Percentiles rank a stretch among this genome's conserved stretches.
Evolutionary conservation across 2,329 filamentous ascomycete species (phyloP).

Genomic region (Pseudogymnoascus sp.): DNA sequence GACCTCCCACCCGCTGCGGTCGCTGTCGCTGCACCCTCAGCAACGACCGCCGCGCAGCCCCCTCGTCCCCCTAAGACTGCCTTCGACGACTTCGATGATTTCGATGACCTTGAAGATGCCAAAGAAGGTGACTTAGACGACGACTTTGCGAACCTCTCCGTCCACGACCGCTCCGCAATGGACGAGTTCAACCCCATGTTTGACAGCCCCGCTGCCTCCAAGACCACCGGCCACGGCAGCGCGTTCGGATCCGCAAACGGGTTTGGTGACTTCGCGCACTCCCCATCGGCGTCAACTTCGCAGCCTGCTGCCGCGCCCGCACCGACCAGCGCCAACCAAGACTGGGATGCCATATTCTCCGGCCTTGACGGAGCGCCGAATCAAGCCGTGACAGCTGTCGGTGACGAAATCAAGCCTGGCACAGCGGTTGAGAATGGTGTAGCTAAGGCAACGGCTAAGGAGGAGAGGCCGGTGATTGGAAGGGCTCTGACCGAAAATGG

Average conservation of each 20-base stretch:
- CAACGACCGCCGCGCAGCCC: conserved; percentile 27
- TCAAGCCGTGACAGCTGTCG: conserved; percentile 23
- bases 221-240: conserved; percentile 25
- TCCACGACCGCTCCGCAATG: conserved; percentile 52
- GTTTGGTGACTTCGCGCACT: conserved; percentile 44
- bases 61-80: conserved; percentile 41
- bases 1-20: conserved; percentile 37
- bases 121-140: conserved; percentile 75
- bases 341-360: conserved; percentile 94
- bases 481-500: conserved; percentile 67
- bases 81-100: conserved; percentile 73
- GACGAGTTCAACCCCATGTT: conserved; percentile 80
- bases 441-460: conserved; percentile 15
- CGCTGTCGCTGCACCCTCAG: conserved; percentile 19
- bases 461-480: conserved; percentile 44
- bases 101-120: conserved; percentile 76
- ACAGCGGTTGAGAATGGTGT: conserved; percentile 17
- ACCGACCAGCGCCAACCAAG: conserved; percentile 49
- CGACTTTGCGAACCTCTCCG: conserved; percentile 68
- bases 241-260: conserved; percentile 25
- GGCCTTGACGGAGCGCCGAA: conserved; percentile 55
- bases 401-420: conserved; percentile 16
- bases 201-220: conserved; percentile 49
- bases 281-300: conserved; percentile 38
- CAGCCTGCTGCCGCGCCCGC: conserved; percentile 30